These are phyloP conservation scores for Ajuga reptans DNA, from an alignment of 305 asterid species.

Conservation along the genomic window DNA sequence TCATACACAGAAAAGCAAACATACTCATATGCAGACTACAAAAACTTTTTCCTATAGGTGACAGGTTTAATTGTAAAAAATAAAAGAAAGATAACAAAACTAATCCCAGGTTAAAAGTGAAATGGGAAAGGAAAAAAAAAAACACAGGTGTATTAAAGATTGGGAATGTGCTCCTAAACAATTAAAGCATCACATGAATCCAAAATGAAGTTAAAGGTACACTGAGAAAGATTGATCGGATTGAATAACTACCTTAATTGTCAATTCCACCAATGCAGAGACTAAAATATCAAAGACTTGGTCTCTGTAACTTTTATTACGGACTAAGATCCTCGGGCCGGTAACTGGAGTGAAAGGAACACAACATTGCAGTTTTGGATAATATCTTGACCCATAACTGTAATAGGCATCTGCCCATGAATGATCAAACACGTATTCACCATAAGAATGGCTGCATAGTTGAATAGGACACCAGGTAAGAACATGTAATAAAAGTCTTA, in stretches of 20 bases:
- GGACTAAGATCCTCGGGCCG: conserved; percentile 89
- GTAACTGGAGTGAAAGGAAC: conserved; percentile 97
- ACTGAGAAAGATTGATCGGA: conserved; percentile 11
- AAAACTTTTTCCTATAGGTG: background rate
- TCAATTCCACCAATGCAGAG: conserved; percentile 75
- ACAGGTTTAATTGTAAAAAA: background rate
- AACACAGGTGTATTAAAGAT: background rate
- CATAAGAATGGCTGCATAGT: conserved; percentile 87
- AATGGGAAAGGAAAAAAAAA: background rate
- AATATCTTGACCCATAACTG: conserved; percentile 75
- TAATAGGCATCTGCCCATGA: conserved; percentile 98
- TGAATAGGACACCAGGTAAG: conserved; percentile 21
- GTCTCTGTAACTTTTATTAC: conserved; percentile 54
- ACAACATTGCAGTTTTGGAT: conserved; percentile 81
- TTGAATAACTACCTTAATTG: conserved; percentile 49
- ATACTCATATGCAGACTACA: background rate
- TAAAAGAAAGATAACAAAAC: background rate
- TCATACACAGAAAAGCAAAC: background rate
- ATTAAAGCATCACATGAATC: conserved; percentile 2
- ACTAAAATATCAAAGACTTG: conserved; percentile 80
- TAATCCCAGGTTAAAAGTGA: background rate
- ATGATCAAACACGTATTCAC: conserved; percentile 96
- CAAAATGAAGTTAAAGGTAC: background rate
- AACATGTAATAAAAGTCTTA: conserved; percentile 9
- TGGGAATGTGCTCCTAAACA: background rate